These are phyloP conservation scores for Saccharomycopsis hybrid DNA, from an alignment of 1,139 yeast species.

Conservation along the genomic window DNA sequence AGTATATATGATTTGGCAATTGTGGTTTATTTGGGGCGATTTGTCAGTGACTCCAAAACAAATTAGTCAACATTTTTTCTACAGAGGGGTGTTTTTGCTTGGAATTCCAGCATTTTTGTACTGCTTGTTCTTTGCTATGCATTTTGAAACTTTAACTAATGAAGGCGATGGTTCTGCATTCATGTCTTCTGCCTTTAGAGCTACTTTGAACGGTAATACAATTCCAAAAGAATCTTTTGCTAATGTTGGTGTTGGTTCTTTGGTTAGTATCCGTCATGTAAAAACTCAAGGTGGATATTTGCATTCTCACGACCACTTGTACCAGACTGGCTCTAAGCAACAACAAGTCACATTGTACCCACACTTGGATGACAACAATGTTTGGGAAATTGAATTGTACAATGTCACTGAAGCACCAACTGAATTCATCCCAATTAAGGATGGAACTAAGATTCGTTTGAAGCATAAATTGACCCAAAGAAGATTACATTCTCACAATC, in stretches of 20 bases:
- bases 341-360: conserved; percentile 94
- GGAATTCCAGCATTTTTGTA: conserved; percentile 69
- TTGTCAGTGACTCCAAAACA: conserved; percentile 50
- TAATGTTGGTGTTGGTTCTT: conserved; percentile 86
- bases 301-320: conserved; percentile 83
- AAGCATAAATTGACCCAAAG: conserved; percentile 62
- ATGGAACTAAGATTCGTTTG: conserved; percentile 79
- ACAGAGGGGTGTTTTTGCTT: conserved; percentile 55
- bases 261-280: conserved; percentile 69
- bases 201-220: conserved; percentile 61
- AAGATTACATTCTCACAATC: conserved; percentile 94
- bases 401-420: conserved; percentile 46
- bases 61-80: conserved; percentile 45
- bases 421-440: conserved; percentile 52
- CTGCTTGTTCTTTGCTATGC: conserved; percentile 67
- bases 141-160: conserved; percentile 60
- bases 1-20: conserved; percentile 57
- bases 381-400: conserved; percentile 74
- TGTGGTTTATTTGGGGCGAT: conserved; percentile 90
- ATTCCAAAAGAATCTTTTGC: conserved; percentile 67
- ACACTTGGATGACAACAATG: conserved; percentile 81
- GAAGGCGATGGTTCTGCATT: conserved; percentile 89
- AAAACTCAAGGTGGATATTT: conserved; percentile 91
- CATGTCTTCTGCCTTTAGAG: conserved; percentile 85
- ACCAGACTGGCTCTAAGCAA: conserved; percentile 90